phyloP scores from a whole-genome alignment of 805 yeast genomes.

The Saturnispora hagleri region DNA sequence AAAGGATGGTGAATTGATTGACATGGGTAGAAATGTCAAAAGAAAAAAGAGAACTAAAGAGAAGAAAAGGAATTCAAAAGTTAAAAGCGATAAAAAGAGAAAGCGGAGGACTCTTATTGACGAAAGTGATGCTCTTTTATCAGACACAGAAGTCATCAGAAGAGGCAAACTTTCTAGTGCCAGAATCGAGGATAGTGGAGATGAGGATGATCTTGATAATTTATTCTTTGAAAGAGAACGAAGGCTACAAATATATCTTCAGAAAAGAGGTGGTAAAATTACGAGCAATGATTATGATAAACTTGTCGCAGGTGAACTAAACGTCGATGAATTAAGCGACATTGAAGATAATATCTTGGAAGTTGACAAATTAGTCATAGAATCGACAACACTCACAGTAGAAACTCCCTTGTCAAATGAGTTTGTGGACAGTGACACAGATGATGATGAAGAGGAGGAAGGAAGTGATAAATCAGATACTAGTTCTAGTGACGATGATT shows the following conservation, averaged over 20 bases:
- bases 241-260: constrained; percentile 32
- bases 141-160: constrained; percentile 11
- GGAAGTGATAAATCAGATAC: constrained; percentile 9
- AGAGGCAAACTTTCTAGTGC: constrained; percentile 38
- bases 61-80: constrained; percentile 1
- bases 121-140: constrained; percentile 20
- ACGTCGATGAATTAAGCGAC: constrained; percentile 8
- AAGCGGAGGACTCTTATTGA: constrained; percentile 21
- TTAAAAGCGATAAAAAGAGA: constrained; percentile 5
- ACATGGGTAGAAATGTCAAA: constrained; percentile 8
- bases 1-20: constrained; percentile 9
- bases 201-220: constrained; percentile 46
- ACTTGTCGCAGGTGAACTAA: constrained; percentile 6
- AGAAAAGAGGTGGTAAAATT: constrained; percentile 19
- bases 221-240: constrained; percentile 51
- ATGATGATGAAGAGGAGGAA: constrained; percentile 3
- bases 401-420: background rate
- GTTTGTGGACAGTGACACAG: background rate
- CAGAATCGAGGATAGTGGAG: constrained; percentile 52
- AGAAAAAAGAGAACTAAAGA: constrained; percentile 6
- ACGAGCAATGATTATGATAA: constrained; percentile 22
- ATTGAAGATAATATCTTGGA: constrained; percentile 8
- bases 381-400: background rate
- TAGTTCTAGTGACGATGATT: background rate
- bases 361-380: background rate